These are phyloP conservation scores for Lepidium sativum DNA, from an alignment of 345 rosid genomes.

Conservation along the genomic window DNA sequence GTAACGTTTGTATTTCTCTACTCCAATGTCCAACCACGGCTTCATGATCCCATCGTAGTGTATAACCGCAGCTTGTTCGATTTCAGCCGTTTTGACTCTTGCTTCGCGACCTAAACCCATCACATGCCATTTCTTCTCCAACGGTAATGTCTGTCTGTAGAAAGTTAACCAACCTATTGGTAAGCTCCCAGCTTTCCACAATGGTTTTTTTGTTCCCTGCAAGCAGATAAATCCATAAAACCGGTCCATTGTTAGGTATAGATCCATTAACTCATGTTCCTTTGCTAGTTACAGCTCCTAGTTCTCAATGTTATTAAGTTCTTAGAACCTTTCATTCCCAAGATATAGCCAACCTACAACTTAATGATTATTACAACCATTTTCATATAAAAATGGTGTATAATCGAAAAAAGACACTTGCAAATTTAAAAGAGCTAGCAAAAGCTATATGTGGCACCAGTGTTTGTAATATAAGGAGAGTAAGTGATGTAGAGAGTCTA, in stretches of 20 bases:
- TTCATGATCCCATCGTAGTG: constrained; percentile 89
- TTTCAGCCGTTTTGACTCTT: constrained; percentile 35
- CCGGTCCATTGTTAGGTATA: not conserved
- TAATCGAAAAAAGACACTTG: not conserved
- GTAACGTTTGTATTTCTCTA: constrained; percentile 54
- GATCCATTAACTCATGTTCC: not conserved
- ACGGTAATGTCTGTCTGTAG: constrained; percentile 56
- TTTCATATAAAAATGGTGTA: not conserved
- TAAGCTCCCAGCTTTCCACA: constrained; percentile 77
- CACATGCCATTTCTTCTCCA: constrained; percentile 75
- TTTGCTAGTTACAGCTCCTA: not conserved
- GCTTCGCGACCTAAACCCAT: constrained; percentile 75
- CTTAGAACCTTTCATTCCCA: not conserved
- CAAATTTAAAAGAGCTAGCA: not conserved
- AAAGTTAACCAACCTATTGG: constrained; percentile 88
- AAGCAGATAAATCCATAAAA: not conserved
- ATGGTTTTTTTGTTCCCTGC: constrained; percentile 55
- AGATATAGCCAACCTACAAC: not conserved
- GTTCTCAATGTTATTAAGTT: not conserved
- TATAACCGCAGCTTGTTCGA: constrained; percentile 67
- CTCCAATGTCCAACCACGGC: constrained; percentile 91
- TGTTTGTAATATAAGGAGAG: not conserved
- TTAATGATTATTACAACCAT: not conserved
- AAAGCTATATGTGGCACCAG: not conserved
- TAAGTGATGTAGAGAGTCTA: not conserved